Evolutionary conservation across 2,329 filamentous ascomycete species (phyloP).

Genomic region (Plenodomus lindquistii): DNA sequence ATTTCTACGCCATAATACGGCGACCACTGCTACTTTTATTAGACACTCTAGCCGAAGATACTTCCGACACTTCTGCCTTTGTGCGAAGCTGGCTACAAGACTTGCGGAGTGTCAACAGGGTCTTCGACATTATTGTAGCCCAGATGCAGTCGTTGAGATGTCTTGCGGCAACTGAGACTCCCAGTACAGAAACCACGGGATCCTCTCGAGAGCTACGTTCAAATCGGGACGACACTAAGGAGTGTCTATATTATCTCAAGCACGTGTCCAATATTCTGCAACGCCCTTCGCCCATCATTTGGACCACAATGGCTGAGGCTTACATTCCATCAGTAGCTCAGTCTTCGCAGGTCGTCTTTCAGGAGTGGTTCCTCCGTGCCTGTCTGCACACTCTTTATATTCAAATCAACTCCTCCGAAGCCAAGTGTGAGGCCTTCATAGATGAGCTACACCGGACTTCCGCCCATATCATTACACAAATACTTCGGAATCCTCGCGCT

Average conservation of each 20-base stretch:
- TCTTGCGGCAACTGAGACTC: slow-evolving; percentile 20
- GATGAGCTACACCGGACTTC: slow-evolving; percentile 72
- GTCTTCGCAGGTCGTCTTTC: slow-evolving; percentile 56
- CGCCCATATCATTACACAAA: slow-evolving; percentile 66
- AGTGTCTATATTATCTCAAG: slow-evolving; percentile 77
- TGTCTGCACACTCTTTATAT: slow-evolving; percentile 66
- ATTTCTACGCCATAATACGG: slow-evolving; percentile 75
- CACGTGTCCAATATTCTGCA: slow-evolving; percentile 74
- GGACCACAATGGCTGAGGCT: slow-evolving; percentile 70
- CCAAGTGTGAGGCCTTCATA: slow-evolving; percentile 49
- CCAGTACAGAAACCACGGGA: slow-evolving; percentile 13
- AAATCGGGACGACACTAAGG: slow-evolving; percentile 67
- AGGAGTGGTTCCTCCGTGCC: slow-evolving; percentile 69
- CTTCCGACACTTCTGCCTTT: slow-evolving; percentile 74
- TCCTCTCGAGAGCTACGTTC: slow-evolving; percentile 1
- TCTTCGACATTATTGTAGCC: slow-evolving; percentile 44
- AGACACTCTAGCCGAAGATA: slow-evolving; percentile 74
- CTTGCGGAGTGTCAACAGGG: slow-evolving; percentile 56
- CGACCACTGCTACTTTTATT: slow-evolving; percentile 81
- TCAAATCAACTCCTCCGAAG: slow-evolving; percentile 39
- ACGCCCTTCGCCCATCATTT: slow-evolving; percentile 69
- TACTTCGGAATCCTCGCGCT: slow-evolving; percentile 67
- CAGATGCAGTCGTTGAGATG: slow-evolving; percentile 40
- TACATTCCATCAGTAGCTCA: slow-evolving; percentile 55
- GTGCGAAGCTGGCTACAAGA: slow-evolving; percentile 80